Conservation (phyloP, 176 grass and related monocot genomes). For the Otatea glauca region DNA sequence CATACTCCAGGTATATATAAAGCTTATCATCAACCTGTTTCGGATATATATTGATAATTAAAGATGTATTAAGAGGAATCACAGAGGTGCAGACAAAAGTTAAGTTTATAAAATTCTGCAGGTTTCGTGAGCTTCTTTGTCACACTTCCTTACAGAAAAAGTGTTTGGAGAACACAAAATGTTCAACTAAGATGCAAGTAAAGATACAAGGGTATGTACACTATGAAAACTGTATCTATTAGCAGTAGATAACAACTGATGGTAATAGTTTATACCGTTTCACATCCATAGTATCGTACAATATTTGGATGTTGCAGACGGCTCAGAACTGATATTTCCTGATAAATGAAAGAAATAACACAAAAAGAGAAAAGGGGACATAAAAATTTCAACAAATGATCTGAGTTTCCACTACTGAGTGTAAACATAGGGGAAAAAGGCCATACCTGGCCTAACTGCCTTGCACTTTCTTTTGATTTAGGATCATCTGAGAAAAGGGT, state of each 20-base stretch:
- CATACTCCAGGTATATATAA: conserved; percentile 99
- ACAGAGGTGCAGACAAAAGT: conserved; percentile 22
- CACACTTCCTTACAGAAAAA: conserved; percentile 13
- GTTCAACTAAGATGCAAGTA: conserved; percentile 22
- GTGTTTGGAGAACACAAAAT: conserved; percentile 11
- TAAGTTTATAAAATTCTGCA: conserved; percentile 8
- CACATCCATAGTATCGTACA: conserved; percentile 94
- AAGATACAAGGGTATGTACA: conserved; percentile 14
- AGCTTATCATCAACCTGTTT: conserved; percentile 87
- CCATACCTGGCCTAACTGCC: conserved; percentile 80
- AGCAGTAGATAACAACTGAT: conserved; percentile 33
- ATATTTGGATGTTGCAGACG: conserved; percentile 93
- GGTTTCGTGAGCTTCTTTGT: neutral
- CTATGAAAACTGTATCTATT: neutral
- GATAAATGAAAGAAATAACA: conserved; percentile 44
- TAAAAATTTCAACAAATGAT: conserved; percentile 24
- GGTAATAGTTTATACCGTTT: conserved; percentile 74
- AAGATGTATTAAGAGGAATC: conserved; percentile 26
- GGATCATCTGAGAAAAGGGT: conserved; percentile 98
- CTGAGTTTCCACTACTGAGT: neutral
- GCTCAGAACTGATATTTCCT: conserved; percentile 99
- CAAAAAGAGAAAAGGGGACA: conserved; percentile 15
- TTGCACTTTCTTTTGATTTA: conserved; percentile 98
- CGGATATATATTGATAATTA: conserved; percentile 37
- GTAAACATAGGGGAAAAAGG: conserved; percentile 28